These are phyloP conservation scores for Lomentospora prolificans DNA, from an alignment of 2,329 filamentous ascomycete species.

Conservation along the genomic window DNA sequence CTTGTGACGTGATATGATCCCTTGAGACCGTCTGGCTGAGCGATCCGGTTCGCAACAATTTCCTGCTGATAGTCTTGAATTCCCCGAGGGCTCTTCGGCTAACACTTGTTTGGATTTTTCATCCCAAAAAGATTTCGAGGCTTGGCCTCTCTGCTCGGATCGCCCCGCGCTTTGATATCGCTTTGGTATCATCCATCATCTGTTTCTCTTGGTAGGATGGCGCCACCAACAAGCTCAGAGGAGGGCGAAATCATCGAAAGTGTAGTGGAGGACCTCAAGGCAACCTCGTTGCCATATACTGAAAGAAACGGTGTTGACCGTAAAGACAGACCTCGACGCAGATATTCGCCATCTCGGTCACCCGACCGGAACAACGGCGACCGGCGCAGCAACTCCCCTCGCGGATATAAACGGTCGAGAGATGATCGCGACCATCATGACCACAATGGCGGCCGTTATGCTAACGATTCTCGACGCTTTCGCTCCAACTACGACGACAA, in stretches of 20 bases:
- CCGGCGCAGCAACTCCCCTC: slow-evolving; percentile 49
- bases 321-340: slow-evolving; percentile 68
- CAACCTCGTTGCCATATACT: slow-evolving; percentile 73
- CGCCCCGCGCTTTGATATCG: neutral
- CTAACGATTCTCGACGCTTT: slow-evolving; percentile 41
- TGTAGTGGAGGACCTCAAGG: slow-evolving; percentile 58
- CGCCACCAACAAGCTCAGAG: slow-evolving; percentile 51
- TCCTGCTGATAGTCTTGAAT: slow-evolving; percentile 3
- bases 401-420: slow-evolving; percentile 56
- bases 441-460: slow-evolving; percentile 42
- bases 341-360: slow-evolving; percentile 44
- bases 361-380: slow-evolving; percentile 38
- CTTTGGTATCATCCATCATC: neutral
- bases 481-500: slow-evolving; percentile 52
- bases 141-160: slow-evolving; percentile 3
- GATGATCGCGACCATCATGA: slow-evolving; percentile 53
- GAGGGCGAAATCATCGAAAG: slow-evolving; percentile 81
- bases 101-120: slow-evolving; percentile 7
- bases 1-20: slow-evolving; percentile 1
- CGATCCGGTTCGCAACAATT: slow-evolving; percentile 10
- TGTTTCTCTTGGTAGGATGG: slow-evolving; percentile 6
- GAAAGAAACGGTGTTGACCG: slow-evolving; percentile 84
- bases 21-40: slow-evolving; percentile 4
- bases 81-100: slow-evolving; percentile 3
- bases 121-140: slow-evolving; percentile 3